Evolutionary conservation across 805 yeast species (phyloP).

Genomic region (Ogataea paraovalis): DNA sequence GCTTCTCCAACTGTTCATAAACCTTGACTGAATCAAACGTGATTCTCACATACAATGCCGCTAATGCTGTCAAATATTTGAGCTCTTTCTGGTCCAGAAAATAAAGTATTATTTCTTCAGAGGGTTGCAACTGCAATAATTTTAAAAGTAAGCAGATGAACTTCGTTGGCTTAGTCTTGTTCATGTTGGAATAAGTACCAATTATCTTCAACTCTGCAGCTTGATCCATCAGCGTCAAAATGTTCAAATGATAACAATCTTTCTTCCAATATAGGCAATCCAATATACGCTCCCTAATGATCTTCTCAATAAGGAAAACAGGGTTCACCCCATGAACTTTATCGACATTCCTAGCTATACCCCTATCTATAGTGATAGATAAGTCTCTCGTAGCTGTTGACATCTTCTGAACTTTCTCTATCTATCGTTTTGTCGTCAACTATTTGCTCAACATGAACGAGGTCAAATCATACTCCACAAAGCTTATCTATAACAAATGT

Average conservation of each 20-base stretch:
- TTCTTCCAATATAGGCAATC: constrained; percentile 58
- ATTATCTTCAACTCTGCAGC: constrained; percentile 39
- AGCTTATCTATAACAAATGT: no score
- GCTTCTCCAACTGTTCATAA: constrained; percentile 49
- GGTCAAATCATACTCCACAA: no score
- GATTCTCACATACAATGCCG: constrained; percentile 59
- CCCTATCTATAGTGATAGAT: constrained; percentile 32
- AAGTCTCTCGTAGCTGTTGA: constrained; percentile 5
- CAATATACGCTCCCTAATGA: constrained; percentile 50
- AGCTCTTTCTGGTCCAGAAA: constrained; percentile 62
- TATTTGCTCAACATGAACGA: no score
- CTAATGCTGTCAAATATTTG: constrained; percentile 70
- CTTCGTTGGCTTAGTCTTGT: constrained; percentile 58
- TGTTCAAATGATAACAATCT: constrained; percentile 46
- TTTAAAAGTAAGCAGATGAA: constrained; percentile 76
- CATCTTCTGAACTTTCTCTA: not conserved
- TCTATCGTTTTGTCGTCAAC: no score
- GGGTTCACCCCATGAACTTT: constrained; percentile 44
- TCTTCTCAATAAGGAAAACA: constrained; percentile 51
- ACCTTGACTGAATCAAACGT: constrained; percentile 42
- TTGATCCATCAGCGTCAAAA: constrained; percentile 42
- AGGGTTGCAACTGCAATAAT: constrained; percentile 72
- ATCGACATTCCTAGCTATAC: constrained; percentile 25
- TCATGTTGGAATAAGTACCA: constrained; percentile 38
- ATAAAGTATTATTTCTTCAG: constrained; percentile 48